Percentiles rank a stretch among this genome's conserved stretches.
Evolutionary conservation across 176 grass and related monocot species (phyloP).

Genomic region (Oryza glaberrima): DNA sequence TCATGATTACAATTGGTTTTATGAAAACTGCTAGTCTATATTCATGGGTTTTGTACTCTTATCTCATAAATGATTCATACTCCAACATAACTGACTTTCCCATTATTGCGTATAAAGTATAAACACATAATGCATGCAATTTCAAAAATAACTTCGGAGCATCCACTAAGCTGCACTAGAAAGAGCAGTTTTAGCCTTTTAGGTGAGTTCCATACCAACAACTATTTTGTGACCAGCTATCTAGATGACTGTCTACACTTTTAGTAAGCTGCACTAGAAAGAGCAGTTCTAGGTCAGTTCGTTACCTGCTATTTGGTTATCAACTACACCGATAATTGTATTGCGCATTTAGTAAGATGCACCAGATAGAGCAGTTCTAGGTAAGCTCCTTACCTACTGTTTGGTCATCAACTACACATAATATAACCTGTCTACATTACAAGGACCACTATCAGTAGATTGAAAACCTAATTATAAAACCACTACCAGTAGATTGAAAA

Average conservation of each 20-base stretch:
- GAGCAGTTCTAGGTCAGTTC: not conserved
- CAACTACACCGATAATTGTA: not conserved
- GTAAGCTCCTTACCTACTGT: not conserved
- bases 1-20: not conserved
- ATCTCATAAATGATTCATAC: not conserved
- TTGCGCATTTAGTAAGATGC: not conserved
- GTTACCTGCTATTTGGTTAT: not conserved
- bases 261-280: constrained; percentile 18
- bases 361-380: constrained; percentile 19
- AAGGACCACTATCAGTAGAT: not conserved
- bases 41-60: not conserved
- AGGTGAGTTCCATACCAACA: not conserved
- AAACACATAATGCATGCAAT: constrained; percentile 16
- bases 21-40: not conserved
- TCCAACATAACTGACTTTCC: not conserved
- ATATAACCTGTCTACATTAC: not conserved
- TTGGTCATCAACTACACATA: constrained; percentile 7
- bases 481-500: not conserved
- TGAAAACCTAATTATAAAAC: constrained; percentile 25
- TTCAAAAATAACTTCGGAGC: constrained; percentile 5
- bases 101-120: constrained; percentile 22
- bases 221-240: not conserved
- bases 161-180: constrained; percentile 8
- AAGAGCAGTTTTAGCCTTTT: not conserved
- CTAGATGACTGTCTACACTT: not conserved